Base-by-base conservation (phyloP, 768 basidiomycete species). In the Tylopilus plumbeoviolaceoides region DNA sequence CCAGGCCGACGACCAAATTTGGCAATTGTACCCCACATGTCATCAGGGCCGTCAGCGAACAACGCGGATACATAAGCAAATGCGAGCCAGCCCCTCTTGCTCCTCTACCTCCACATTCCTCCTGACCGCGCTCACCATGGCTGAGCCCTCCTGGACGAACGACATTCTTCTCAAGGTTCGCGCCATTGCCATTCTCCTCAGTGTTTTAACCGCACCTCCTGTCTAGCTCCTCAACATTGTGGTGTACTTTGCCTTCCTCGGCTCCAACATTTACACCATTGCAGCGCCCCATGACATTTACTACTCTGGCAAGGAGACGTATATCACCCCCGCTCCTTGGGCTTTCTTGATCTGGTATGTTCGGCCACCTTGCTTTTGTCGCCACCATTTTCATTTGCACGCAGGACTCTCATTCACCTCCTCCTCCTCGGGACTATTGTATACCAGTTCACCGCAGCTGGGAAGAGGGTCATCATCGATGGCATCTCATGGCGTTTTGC, bases 261-360 rank as follows among this genome's bases (percentile, higher is more conserved):
- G 90, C 30, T 88, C 87, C 36, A 95, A 95, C 71, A 78, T 94
- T 51, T 95, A 91, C 77, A 87, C 85, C 48, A 79, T 93, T 55
- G 84, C 91, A 7, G 79, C 82, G 2, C 90, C 90, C 1, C 78
- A 80, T 39, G 83, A 80, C 57, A 77, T 83, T 47, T 91, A 91
- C 72, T 82, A 77, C 65, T 70, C 75, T 58, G 84, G 82, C 42
- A 91, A 91, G 68, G 85, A 89, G 60, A 97, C 95, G 0, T 98
- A 94, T 70, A 75, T 98, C 53, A 97, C 94, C 1, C 95, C 95
- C n/a, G 90, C 91, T 23, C 83, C 86, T 25, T 97, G 89, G 83
- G 87, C 90, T 2, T 95, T 93, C 75, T 80, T 87, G 74, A 87
- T 94, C 66, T 95, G 93, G 91, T 88, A 50, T 39, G 76, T 66